Evolutionary conservation across 2,329 filamentous ascomycete genomes (phyloP).

Genomic region (Fusarium pseudograminearum): DNA sequence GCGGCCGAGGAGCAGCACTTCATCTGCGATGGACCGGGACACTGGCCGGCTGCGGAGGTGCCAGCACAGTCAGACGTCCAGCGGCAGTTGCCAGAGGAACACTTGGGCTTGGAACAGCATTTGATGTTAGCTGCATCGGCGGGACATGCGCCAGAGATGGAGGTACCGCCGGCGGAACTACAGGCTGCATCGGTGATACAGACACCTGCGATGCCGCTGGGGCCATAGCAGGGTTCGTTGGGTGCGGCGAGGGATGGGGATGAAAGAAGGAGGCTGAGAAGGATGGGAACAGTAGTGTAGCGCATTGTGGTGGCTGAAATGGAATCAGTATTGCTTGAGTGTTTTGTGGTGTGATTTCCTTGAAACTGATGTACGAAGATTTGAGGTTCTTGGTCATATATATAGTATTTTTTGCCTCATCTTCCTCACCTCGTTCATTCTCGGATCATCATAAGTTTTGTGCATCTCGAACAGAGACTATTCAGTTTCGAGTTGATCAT

Average conservation of each 20-base stretch:
- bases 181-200: constrained; percentile 56
- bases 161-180: constrained; percentile 53
- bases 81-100: constrained; percentile 54
- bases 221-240: constrained; percentile 52
- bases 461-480: not conserved
- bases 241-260: constrained; percentile 42
- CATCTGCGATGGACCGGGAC: constrained; percentile 55
- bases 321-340: not conserved
- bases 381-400: constrained; percentile 1
- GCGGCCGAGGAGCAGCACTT: constrained; percentile 54
- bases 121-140: constrained; percentile 53
- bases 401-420: not conserved
- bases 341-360: not conserved
- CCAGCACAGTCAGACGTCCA: constrained; percentile 55
- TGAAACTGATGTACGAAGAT: not conserved
- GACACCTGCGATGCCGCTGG: constrained; percentile 48
- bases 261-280: constrained; percentile 35
- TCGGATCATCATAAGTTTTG: constrained; percentile 6
- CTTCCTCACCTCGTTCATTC: not conserved
- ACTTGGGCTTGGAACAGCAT: constrained; percentile 58
- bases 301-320: constrained; percentile 36
- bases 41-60: constrained; percentile 47
- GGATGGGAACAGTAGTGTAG: constrained; percentile 13
- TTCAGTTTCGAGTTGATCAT: constrained; percentile 32
- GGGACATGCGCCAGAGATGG: constrained; percentile 55